Evolutionary conservation across 805 yeast species (phyloP).

Genomic region (Cyberlindnera americana): DNA sequence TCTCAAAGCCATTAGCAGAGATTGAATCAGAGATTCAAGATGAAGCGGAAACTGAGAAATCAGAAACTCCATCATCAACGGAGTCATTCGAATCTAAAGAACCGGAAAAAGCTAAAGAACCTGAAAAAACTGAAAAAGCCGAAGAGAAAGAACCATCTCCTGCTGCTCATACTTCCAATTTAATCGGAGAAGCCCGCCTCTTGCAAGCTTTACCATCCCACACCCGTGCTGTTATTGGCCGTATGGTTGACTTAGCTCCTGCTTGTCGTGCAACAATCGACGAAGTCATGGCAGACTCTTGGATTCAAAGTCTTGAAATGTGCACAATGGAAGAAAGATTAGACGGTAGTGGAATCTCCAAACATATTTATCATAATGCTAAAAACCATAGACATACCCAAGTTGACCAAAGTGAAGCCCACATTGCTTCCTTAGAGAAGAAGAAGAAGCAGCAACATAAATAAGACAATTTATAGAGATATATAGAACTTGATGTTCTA

Average conservation of each 20-base stretch:
- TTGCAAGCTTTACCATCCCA: conserved; percentile 69
- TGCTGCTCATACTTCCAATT: conserved; percentile 55
- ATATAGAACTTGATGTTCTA: background rate
- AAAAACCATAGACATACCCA: conserved; percentile 76
- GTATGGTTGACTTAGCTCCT: conserved; percentile 83
- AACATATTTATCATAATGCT: conserved; percentile 39
- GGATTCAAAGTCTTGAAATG: conserved; percentile 63
- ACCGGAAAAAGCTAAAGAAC: background rate
- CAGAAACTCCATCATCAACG: conserved; percentile 19
- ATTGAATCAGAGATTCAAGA: conserved; percentile 9
- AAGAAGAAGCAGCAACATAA: conserved; percentile 47
- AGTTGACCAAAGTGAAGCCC: conserved; percentile 93
- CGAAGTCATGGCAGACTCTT: conserved; percentile 68
- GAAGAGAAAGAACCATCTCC: conserved; percentile 18
- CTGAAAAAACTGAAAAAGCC: background rate
- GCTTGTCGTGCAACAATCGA: conserved; percentile 82
- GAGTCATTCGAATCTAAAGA: conserved; percentile 5
- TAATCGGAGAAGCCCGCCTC: conserved; percentile 69
- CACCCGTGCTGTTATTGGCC: conserved; percentile 60
- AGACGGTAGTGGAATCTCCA: conserved; percentile 35
- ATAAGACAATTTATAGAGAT: background rate
- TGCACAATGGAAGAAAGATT: conserved; percentile 55
- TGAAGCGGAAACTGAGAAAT: background rate
- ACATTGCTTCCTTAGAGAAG: conserved; percentile 88
- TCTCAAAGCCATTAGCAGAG: conserved; percentile 24